phyloP scores from a whole-genome alignment of 2,329 filamentous ascomycete genomes.

The Mollisiaceae sp. region DNA sequence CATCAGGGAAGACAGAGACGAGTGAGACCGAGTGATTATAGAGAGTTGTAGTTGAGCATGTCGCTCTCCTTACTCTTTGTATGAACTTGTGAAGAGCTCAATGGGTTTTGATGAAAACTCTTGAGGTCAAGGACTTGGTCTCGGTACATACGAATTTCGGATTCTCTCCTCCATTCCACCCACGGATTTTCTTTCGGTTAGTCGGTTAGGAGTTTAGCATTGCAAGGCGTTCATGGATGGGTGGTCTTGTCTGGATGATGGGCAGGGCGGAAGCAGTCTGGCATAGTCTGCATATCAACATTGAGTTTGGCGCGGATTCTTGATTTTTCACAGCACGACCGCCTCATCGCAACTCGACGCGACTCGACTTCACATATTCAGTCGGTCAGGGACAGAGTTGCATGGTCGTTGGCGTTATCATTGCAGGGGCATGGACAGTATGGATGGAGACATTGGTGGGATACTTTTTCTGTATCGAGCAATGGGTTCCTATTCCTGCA shows the following conservation, averaged over 20 bases:
- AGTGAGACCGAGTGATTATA: slow-evolving; percentile 87
- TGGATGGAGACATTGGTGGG: background rate
- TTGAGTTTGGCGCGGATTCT: background rate
- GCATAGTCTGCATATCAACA: slow-evolving; percentile 3
- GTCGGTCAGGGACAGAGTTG: background rate
- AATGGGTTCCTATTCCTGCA: background rate
- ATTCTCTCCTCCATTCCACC: background rate
- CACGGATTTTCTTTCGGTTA: background rate
- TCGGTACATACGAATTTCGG: background rate
- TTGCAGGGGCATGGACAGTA: slow-evolving; percentile 1
- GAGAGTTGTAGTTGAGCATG: slow-evolving; percentile 64
- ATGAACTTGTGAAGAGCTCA: background rate
- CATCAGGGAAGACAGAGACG: slow-evolving; percentile 82
- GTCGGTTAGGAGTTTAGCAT: background rate
- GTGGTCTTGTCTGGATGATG: background rate
- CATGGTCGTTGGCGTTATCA: slow-evolving; percentile 4
- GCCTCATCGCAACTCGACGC: background rate
- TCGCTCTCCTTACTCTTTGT: background rate
- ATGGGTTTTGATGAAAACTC: too few relatives aligned
- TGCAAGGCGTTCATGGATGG: slow-evolving; percentile 10
- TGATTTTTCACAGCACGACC: background rate
- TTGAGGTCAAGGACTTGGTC: background rate
- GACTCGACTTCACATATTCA: background rate
- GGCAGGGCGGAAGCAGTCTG: background rate
- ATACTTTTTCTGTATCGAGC: background rate